Conservation (phyloP, 305 asterid genomes). For the Fraxinus nigra region DNA sequence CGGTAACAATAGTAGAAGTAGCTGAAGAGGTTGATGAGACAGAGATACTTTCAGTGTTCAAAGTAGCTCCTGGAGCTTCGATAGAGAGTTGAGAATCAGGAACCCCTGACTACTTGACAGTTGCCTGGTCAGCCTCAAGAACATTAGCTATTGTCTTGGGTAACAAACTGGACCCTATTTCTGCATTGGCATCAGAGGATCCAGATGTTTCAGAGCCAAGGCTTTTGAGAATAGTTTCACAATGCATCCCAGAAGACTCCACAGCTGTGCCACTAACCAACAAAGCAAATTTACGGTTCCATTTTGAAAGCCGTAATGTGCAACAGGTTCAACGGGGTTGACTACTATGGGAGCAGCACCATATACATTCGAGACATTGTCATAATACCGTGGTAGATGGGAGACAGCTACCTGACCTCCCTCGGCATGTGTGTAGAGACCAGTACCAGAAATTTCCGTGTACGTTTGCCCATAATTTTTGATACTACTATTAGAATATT, state of each 20-base stretch:
- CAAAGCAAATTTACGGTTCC: slow-evolving; percentile 38
- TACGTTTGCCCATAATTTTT: too few species aligned
- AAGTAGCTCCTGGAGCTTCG: slow-evolving; percentile 34
- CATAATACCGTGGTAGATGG: slow-evolving; percentile 62
- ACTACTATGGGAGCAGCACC: slow-evolving; percentile 45
- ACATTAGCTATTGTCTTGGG: slow-evolving; percentile 27
- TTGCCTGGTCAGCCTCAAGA: slow-evolving; percentile 27
- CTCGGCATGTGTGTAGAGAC: too few species aligned
- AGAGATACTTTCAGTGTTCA: slow-evolving; percentile 28
- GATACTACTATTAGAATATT: too few species aligned
- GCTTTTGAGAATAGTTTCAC: slow-evolving; percentile 33
- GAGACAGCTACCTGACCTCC: slow-evolving; percentile 31
- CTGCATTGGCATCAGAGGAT: slow-evolving; percentile 29
- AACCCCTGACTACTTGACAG: slow-evolving; percentile 27
- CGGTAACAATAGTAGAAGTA: slow-evolving; percentile 35
- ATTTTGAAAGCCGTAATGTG: slow-evolving; percentile 63
- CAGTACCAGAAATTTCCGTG: too few species aligned
- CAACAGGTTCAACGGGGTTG: slow-evolving; percentile 44
- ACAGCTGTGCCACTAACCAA: slow-evolving; percentile 26
- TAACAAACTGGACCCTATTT: slow-evolving; percentile 31
- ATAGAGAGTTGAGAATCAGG: slow-evolving; percentile 31
- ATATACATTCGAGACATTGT: slow-evolving; percentile 47
- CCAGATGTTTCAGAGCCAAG: slow-evolving; percentile 29
- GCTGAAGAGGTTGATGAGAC: slow-evolving; percentile 45
- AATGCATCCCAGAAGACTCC: slow-evolving; percentile 38